phyloP scores from a whole-genome alignment of 2,329 filamentous ascomycete genomes.

The Fusarium circinatum region DNA sequence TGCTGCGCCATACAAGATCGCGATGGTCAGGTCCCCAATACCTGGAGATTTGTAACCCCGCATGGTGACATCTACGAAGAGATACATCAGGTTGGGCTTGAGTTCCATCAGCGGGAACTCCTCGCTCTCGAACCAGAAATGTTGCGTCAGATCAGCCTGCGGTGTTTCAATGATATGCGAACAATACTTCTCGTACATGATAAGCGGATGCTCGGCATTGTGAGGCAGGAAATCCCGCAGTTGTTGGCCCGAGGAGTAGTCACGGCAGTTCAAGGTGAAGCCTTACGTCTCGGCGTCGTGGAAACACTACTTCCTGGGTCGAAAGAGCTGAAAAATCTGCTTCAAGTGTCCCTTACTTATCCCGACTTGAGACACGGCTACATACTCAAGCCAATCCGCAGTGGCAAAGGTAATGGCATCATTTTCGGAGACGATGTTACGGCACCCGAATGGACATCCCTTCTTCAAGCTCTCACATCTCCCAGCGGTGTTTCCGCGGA shows the following conservation, averaged over 20 bases:
- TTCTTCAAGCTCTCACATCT: slow-evolving; percentile 31
- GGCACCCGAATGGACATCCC: slow-evolving; percentile 43
- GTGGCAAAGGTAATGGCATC: slow-evolving; percentile 54
- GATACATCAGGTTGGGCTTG: slow-evolving; percentile 52
- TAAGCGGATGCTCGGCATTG: slow-evolving; percentile 55
- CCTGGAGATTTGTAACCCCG: slow-evolving; percentile 20
- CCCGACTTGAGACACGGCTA: slow-evolving; percentile 41
- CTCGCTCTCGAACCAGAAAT: slow-evolving; percentile 45
- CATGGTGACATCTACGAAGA: slow-evolving; percentile 46
- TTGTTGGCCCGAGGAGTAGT: slow-evolving; percentile 44
- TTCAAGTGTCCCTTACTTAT: slow-evolving; percentile 12
- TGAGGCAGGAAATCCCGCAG: slow-evolving; percentile 48
- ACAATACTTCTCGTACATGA: slow-evolving; percentile 55
- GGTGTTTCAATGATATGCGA: slow-evolving; percentile 55
- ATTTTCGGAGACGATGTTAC: slow-evolving; percentile 52
- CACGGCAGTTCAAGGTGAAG: slow-evolving; percentile 40
- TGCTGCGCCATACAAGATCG: slow-evolving; percentile 42
- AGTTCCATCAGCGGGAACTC: slow-evolving; percentile 53
- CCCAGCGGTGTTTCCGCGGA: neutral
- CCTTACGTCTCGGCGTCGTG: slow-evolving; percentile 44
- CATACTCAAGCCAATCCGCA: slow-evolving; percentile 52
- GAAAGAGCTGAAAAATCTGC: slow-evolving; percentile 35
- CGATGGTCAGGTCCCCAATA: neutral
- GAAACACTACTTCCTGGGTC: slow-evolving; percentile 51
- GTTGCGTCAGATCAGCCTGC: slow-evolving; percentile 49